Evolutionary conservation across 768 basidiomycete species (phyloP).

Genomic region (Boletus insuetus): DNA sequence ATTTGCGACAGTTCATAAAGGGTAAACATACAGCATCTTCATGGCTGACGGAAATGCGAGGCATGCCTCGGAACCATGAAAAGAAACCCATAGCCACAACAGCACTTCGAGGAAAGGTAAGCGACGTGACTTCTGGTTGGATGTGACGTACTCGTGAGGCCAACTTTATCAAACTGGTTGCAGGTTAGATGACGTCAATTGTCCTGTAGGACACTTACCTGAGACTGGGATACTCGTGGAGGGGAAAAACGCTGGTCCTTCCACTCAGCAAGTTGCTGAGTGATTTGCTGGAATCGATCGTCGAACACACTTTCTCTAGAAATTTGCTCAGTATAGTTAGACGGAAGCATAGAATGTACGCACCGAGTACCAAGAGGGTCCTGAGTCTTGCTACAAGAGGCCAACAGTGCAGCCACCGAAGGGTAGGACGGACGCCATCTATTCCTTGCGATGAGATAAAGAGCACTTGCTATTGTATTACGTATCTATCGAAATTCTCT

Average conservation of each 20-base stretch:
- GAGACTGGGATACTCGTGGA: slow-evolving; percentile 81
- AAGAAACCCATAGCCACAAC: slow-evolving; percentile 76
- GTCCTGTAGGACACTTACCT: slow-evolving; percentile 37
- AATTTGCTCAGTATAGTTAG: not conserved
- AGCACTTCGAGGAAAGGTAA: slow-evolving; percentile 49
- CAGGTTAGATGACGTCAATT: slow-evolving; percentile 11
- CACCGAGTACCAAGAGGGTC: slow-evolving; percentile 69
- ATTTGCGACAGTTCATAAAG: not conserved
- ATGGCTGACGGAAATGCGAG: slow-evolving; percentile 76
- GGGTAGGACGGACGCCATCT: slow-evolving; percentile 71
- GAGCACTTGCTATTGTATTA: slow-evolving; percentile 61
- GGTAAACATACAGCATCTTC: slow-evolving; percentile 63
- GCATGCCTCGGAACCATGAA: slow-evolving; percentile 71
- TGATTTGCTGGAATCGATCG: slow-evolving; percentile 53
- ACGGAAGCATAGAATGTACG: slow-evolving; percentile 1
- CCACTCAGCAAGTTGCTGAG: slow-evolving; percentile 62
- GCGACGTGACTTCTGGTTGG: not conserved
- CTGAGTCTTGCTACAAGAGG: slow-evolving; percentile 45
- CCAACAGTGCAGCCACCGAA: slow-evolving; percentile 50
- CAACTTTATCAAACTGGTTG: slow-evolving; percentile 80
- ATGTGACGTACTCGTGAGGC: slow-evolving; percentile 61
- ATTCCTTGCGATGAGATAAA: slow-evolving; percentile 54
- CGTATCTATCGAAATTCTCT: slow-evolving; percentile 50
- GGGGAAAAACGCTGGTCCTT: slow-evolving; percentile 77
- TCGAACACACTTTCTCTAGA: slow-evolving; percentile 55